Evolutionary conservation across 1,284 basidiomycete species (phyloP).

Genomic region (Fomitopsis betulina): DNA sequence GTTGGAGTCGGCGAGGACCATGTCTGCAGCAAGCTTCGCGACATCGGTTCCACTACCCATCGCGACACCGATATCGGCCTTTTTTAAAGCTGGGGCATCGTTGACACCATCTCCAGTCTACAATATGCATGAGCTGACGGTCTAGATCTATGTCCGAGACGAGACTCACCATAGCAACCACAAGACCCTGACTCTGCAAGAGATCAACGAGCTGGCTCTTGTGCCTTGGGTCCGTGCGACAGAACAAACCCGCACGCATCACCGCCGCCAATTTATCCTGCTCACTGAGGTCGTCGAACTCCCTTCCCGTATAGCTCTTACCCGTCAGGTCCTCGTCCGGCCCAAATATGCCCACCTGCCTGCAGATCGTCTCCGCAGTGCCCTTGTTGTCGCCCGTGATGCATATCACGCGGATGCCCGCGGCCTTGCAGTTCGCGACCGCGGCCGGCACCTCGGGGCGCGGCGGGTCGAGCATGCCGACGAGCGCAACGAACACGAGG

Average conservation of each 20-base stretch:
- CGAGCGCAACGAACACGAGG: slow-evolving; percentile 91
- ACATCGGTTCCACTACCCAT: slow-evolving; percentile 99
- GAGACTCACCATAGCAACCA: slow-evolving; percentile 90
- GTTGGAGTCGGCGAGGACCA: slow-evolving; percentile 88
- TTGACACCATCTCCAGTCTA: slow-evolving; percentile 94
- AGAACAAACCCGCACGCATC: slow-evolving; percentile 85
- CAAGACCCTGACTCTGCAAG: slow-evolving; percentile 87
- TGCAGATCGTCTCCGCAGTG: slow-evolving; percentile 96
- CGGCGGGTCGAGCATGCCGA: slow-evolving; percentile 98
- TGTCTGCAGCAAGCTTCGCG: slow-evolving; percentile 96
- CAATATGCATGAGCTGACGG: slow-evolving; percentile 10
- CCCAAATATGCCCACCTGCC: slow-evolving; percentile 92
- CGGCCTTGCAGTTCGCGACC: slow-evolving; percentile 86
- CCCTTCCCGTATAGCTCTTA: slow-evolving; percentile 93
- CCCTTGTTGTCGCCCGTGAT: slow-evolving; percentile 99
- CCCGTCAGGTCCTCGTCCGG: slow-evolving; percentile 79
- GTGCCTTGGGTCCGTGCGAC: slow-evolving; percentile 92
- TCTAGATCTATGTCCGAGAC: background rate
- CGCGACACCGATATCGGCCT: slow-evolving; percentile 97
- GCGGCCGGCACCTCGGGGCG: slow-evolving; percentile 90
- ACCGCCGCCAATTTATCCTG: slow-evolving; percentile 85
- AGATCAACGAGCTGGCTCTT: slow-evolving; percentile 95
- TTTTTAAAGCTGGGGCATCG: slow-evolving; percentile 94
- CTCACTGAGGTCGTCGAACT: slow-evolving; percentile 80
- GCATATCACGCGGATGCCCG: slow-evolving; percentile 94